Evolutionary conservation across 768 basidiomycete species (phyloP).

Genomic region (Phylloporus arenicola): DNA sequence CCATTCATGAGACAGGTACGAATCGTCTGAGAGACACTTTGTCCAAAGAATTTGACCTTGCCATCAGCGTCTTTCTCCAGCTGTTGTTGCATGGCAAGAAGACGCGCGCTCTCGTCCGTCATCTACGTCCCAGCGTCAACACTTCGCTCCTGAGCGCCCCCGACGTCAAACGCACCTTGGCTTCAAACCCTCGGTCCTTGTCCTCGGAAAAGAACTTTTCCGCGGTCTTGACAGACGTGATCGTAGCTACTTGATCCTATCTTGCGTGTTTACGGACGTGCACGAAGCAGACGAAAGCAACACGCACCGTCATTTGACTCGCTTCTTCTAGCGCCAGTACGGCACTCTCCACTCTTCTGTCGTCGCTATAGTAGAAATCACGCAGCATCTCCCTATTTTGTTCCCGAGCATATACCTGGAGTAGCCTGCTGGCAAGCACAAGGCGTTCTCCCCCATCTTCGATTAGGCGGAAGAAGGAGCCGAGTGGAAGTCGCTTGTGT

Average conservation of each 20-base stretch:
- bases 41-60: slow-evolving; percentile 74
- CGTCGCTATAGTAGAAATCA: slow-evolving; percentile 98
- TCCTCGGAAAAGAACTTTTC: slow-evolving; percentile 95
- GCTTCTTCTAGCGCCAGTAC: slow-evolving; percentile 86
- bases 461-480: slow-evolving; percentile 89
- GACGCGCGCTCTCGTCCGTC: slow-evolving; percentile 77
- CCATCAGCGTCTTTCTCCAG: slow-evolving; percentile 82
- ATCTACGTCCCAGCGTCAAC: slow-evolving; percentile 48
- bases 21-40: slow-evolving; percentile 86
- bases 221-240: slow-evolving; percentile 70
- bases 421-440: slow-evolving; percentile 66
- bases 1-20: slow-evolving; percentile 70
- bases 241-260: slow-evolving; percentile 69
- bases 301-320: slow-evolving; percentile 51
- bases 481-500: slow-evolving; percentile 75
- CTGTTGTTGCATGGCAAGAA: slow-evolving; percentile 80
- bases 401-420: slow-evolving; percentile 87
- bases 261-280: slow-evolving; percentile 1
- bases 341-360: slow-evolving; percentile 89
- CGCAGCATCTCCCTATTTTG: slow-evolving; percentile 88
- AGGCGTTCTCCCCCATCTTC: slow-evolving; percentile 82
- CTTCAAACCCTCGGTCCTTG: slow-evolving; percentile 86
- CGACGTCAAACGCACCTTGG: slow-evolving; percentile 54
- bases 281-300: not conserved
- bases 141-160: rapidly evolving